A percentile compares a stretch with the other conserved stretches of the same genome.
Evolutionary conservation across 2,329 filamentous ascomycete genomes (phyloP).

Genomic region (Simplicillium sp.): DNA sequence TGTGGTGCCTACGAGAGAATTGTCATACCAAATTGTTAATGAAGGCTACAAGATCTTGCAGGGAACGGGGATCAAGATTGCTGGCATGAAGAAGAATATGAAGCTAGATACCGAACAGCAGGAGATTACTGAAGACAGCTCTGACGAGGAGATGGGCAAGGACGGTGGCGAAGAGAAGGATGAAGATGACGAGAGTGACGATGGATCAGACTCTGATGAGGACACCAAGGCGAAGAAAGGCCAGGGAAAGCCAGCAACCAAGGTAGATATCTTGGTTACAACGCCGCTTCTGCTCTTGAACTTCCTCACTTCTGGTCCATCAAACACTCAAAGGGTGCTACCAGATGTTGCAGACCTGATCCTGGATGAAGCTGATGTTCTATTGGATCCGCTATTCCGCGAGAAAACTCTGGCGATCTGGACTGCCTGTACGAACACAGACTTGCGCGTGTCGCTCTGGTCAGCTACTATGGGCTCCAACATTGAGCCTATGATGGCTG

Average conservation of each 20-base stretch:
- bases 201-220: conserved; percentile 22
- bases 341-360: conserved; percentile 65
- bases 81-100: conserved; percentile 82
- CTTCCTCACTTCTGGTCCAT: conserved; percentile 44
- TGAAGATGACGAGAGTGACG: conserved; percentile 19
- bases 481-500: conserved; percentile 68
- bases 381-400: conserved; percentile 83
- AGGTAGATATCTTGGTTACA: conserved; percentile 29
- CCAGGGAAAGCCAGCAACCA: conserved; percentile 15
- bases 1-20: conserved; percentile 68
- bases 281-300: conserved; percentile 60
- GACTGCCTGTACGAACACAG: conserved; percentile 62
- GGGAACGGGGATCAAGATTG: conserved; percentile 70
- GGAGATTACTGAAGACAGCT: conserved; percentile 26
- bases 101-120: conserved; percentile 43
- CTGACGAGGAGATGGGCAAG: conserved; percentile 21
- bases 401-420: conserved; percentile 82
- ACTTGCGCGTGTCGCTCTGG: conserved; percentile 76
- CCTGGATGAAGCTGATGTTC: conserved; percentile 89
- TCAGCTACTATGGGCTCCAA: conserved; percentile 95
- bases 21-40: conserved; percentile 70
- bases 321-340: conserved; percentile 38
- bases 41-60: conserved; percentile 74
- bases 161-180: conserved; percentile 24
- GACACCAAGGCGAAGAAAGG: conserved; percentile 10